Evolutionary conservation across 441 rosid species (phyloP), one percentile per base, ranked within the genome.

Genomic region (Brassica balearica): DNA sequence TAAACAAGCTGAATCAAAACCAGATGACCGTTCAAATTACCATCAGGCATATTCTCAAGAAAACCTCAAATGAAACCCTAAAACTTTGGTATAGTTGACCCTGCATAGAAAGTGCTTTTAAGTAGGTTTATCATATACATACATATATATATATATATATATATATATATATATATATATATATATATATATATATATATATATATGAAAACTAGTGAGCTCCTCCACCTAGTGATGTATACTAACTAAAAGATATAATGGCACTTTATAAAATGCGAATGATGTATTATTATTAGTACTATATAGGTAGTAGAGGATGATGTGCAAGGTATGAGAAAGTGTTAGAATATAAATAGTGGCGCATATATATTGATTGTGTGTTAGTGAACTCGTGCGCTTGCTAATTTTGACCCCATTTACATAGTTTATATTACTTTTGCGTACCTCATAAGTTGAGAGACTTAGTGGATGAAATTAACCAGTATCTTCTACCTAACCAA

Each of bases 401-500:
- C 69, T 78, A 22, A 58, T 61, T 61, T 78, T 78, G 70, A 78
- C 81, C 59, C 32, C 65, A 34, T 73, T 60, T 41, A 59, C 14
- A 71, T 0, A 65, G 34, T 55, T 48, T 60, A 32, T 48, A 43
- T 27, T 15, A 68, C 36, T 68, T 79, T 68, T 73, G 75, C 78
- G 23, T 25, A 73, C 75, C 78, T 68, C 70, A 79, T 60, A 68
- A 67, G 55, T 19, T 27, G 32, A 38, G 77, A 48, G 36, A 53
- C 65, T 67, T 73, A 61, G 82, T 68, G 78, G 78, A 27, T 53
- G 66, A 51, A 68, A 23, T 55, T 55, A 55, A 48, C 69, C 34
- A 68, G 64, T 23, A 78, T 78, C 73, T 78, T 73, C 68, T 67
- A 68, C 82, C 74, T 3, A 73, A 78, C 74, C 58, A 73, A 68